Percentiles rank a stretch among this genome's conserved stretches.
phyloP scores from a whole-genome alignment of 805 yeast genomes.

The Yamadazyma insecticola region DNA sequence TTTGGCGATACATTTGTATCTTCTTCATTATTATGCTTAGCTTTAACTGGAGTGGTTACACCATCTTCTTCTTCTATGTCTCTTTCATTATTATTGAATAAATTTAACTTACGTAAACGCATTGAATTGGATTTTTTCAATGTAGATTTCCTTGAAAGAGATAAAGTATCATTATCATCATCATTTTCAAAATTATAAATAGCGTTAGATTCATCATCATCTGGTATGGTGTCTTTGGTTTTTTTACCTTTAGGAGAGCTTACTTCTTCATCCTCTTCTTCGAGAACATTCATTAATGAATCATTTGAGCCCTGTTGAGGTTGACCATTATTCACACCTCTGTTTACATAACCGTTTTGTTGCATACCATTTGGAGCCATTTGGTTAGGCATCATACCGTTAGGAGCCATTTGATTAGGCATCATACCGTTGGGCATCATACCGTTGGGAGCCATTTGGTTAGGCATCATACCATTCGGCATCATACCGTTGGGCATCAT shows the following conservation, averaged over 20 bases:
- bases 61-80: conserved; percentile 7
- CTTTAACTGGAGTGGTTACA: neutral
- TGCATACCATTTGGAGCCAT: neutral
- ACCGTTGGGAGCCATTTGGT: neutral
- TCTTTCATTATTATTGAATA: conserved; percentile 20
- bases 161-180: conserved; percentile 19
- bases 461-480: conserved; percentile 4
- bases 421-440: conserved; percentile 4
- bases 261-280: conserved; percentile 29
- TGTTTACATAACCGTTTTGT: neutral
- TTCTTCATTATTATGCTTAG: conserved; percentile 2
- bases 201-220: conserved; percentile 22
- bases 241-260: neutral
- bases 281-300: conserved; percentile 29
- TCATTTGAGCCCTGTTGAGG: conserved; percentile 20
- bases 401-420: conserved; percentile 3
- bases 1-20: conserved; percentile 19
- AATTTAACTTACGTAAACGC: conserved; percentile 36
- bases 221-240: too few relatives aligned
- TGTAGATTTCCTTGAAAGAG: conserved; percentile 34
- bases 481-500: conserved; percentile 1
- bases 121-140: conserved; percentile 36
- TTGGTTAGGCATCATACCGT: conserved; percentile 1
- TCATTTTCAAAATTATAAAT: conserved; percentile 28
- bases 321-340: neutral